Evolutionary conservation across 129 eudicot genomes (phyloP), one percentile per base, ranked within the genome.

Genomic region (Arctium minus): DNA sequence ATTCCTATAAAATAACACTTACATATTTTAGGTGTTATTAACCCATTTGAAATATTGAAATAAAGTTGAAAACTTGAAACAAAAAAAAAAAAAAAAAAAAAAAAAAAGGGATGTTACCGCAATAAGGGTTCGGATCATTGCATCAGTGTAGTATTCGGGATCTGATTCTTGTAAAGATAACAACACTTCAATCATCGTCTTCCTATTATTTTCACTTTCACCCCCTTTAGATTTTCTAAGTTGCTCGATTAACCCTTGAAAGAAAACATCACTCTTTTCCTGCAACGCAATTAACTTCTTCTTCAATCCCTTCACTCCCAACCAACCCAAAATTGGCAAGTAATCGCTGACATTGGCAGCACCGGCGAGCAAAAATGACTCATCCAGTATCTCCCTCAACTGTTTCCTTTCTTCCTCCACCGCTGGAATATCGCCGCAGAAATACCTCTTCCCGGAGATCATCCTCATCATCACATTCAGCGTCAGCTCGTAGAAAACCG

Each of bases 91-190:
- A 42, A 42, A 42, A 60, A 50, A 11, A 11, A 42, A 42, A 42
- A 11, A 11, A 42, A 42, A 42, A 60, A 50, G 33, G 56, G 8
- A 81, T 42, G 75, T 81, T 84, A 91, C 98, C 89, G 85, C 75
- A 76, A 92, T 83, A 29, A 91, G 75, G 84, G 84, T 86, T 79
- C 81, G 82, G 33, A 92, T 92, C 70, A 83, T 18, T 74, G 48
- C 86, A 73, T 94, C 92, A 0, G 74, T 88, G 48, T 87, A 94
- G 65, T 84, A 90, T 12, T 85, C 91, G 7, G 93, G 94, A 18
- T 92, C 93, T 2, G 70, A 53, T 65, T 89, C 89, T 73, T 90
- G 93, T 46, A 86, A 53, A 3, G 82, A 73, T 62, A 94, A 72
- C 73, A 94, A 72, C n/a, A 85, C 74, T 39, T 91, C 94, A 8